Percentiles rank a stretch among this genome's conserved stretches.
phyloP scores from a whole-genome alignment of 1,139 yeast species.

The Suhomyces wounanorum region DNA sequence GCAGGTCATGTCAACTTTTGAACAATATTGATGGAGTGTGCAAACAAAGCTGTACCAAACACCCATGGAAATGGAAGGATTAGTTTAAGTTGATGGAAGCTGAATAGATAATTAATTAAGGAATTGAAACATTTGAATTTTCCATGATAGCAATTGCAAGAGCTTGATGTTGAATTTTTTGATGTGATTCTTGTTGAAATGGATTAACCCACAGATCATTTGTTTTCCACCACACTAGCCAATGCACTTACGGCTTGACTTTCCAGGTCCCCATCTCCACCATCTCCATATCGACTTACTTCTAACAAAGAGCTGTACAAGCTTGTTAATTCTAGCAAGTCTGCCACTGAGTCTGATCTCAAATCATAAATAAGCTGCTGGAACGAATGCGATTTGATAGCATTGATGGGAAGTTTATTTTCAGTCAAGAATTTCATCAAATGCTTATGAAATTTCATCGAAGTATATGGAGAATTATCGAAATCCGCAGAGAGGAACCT shows the following conservation, averaged over 20 bases:
- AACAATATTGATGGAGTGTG: no score
- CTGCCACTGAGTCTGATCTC: conserved; percentile 49
- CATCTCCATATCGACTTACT: conserved; percentile 31
- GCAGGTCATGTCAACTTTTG: not conserved
- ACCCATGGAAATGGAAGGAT: not conserved
- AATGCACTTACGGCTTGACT: conserved; percentile 19
- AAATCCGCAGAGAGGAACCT: conserved; percentile 36
- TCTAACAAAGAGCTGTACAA: conserved; percentile 50
- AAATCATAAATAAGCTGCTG: conserved; percentile 54
- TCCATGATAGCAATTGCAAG: not conserved
- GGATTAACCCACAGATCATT: no score
- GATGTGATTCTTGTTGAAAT: no score
- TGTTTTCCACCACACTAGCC: conserved; percentile 19
- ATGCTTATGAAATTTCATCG: conserved; percentile 53
- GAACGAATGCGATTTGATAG: conserved; percentile 53
- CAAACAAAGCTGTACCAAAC: not conserved
- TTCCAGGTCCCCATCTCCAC: conserved; percentile 14
- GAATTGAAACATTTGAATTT: not conserved
- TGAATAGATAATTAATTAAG: not conserved
- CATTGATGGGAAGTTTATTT: conserved; percentile 50
- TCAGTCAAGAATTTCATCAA: conserved; percentile 53
- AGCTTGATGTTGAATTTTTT: not conserved
- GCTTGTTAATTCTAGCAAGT: conserved; percentile 48
- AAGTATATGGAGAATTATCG: conserved; percentile 47
- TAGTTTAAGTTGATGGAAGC: not conserved